Percentiles rank a stretch among this genome's conserved stretches.
phyloP scores from a whole-genome alignment of 2,329 filamentous ascomycete species.

The Curvularia sp. region DNA sequence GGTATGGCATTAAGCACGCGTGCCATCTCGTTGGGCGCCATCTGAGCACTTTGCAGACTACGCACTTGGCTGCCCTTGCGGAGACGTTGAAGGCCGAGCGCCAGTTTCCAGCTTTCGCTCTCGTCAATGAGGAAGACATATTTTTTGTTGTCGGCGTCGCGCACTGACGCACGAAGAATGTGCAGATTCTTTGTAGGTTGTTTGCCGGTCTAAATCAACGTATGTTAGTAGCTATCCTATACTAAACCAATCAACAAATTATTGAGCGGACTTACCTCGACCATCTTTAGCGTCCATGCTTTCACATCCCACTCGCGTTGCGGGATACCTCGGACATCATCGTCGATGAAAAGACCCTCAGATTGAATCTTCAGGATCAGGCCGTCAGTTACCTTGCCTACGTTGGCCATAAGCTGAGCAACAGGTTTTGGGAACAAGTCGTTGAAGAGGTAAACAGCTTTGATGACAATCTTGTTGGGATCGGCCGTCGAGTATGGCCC shows the following conservation, averaged over 20 bases:
- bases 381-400: slow-evolving; percentile 86
- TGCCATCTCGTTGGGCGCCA: slow-evolving; percentile 56
- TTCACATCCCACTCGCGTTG: slow-evolving; percentile 99
- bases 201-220: slow-evolving; percentile 51
- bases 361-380: slow-evolving; percentile 90
- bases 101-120: slow-evolving; percentile 68
- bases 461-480: slow-evolving; percentile 94
- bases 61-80: slow-evolving; percentile 63
- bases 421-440: slow-evolving; percentile 88
- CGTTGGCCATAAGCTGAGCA: slow-evolving; percentile 86
- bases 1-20: slow-evolving; percentile 47
- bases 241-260: neutral
- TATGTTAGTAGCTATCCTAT: slow-evolving; percentile 16
- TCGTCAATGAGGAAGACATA: slow-evolving; percentile 68
- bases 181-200: slow-evolving; percentile 56
- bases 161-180: slow-evolving; percentile 64
- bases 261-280: slow-evolving; percentile 63
- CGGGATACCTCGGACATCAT: slow-evolving; percentile 88
- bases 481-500: slow-evolving; percentile 86
- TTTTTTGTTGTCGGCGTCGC: slow-evolving; percentile 66
- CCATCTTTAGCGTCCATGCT: slow-evolving; percentile 92
- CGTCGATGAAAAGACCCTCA: slow-evolving; percentile 95
- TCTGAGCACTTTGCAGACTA: slow-evolving; percentile 60
- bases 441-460: slow-evolving; percentile 90
- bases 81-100: slow-evolving; percentile 63